phyloP scores from a whole-genome alignment of 139 green algal species.

The Tetraselmis chui region DNA sequence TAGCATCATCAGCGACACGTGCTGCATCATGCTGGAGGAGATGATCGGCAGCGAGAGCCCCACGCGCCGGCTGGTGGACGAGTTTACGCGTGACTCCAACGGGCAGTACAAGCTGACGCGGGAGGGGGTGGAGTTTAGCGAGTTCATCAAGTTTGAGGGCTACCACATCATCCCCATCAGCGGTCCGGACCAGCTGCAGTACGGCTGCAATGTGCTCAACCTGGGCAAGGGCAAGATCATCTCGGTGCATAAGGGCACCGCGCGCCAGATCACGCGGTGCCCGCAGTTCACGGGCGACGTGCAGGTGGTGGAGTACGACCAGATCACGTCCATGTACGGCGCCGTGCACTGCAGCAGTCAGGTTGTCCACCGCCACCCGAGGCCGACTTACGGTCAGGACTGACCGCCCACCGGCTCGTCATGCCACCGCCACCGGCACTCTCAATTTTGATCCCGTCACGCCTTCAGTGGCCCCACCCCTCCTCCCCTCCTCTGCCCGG shows the following conservation, averaged over 20 bases:
- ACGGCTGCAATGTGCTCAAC: conserved; percentile 86
- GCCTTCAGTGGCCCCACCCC: too few relatives aligned
- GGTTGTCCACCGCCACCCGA: conserved; percentile 41
- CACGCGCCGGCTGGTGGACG: conserved; percentile 69
- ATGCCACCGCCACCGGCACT: too few relatives aligned
- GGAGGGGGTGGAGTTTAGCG: conserved; percentile 72
- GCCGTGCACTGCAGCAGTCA: conserved; percentile 87
- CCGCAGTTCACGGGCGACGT: conserved; percentile 70
- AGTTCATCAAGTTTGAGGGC: conserved; percentile 69
- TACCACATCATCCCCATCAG: conserved; percentile 89
- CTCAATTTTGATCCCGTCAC: too few relatives aligned
- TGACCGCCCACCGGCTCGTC: too few relatives aligned
- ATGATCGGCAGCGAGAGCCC: conserved; percentile 67
- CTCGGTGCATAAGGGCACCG: conserved; percentile 63
- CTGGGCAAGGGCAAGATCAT: conserved; percentile 80
- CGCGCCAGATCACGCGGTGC: conserved; percentile 71
- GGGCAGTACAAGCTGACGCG: conserved; percentile 22
- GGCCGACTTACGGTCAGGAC: not conserved
- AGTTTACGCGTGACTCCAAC: conserved; percentile 38
- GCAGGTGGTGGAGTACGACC: conserved; percentile 73
- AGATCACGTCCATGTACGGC: conserved; percentile 92
- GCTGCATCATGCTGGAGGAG: conserved; percentile 85
- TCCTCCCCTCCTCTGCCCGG: too few relatives aligned
- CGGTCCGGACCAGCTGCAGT: conserved; percentile 77
- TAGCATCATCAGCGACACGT: conserved; percentile 66